Base-by-base conservation (phyloP, 78 protist genomes). In the slime mould (Dictyostelium discoideum) region DNA sequence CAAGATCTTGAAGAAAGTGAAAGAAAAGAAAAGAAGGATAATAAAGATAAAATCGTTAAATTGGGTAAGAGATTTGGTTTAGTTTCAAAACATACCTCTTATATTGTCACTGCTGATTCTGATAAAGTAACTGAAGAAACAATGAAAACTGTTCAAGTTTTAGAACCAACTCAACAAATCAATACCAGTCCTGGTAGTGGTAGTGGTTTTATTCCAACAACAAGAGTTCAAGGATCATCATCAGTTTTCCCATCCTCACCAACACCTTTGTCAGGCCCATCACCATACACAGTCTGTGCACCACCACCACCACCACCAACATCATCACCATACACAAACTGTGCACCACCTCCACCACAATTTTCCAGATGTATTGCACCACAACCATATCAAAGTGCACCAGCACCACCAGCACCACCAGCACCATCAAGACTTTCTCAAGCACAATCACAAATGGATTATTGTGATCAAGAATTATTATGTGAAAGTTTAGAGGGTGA, bases 11-110 rank as follows among this genome's bases (percentile, higher is more conserved):
- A 87, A 79, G 63, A 78, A 29, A n/a, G 39, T 11, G 86, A 77
- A 60, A 39, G 67, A 29, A 69, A 85, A 85, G 18, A 63, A 13
- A 69, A 69, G 42, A 44, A 69, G 16, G 74, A 85, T 26, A 20
- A 84, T 60, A 67, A 89, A 9, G 85, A 90, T 24, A 42, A 57
- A 16, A 90, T 90, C 16, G 74, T 82, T n/a, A 40, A 67, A 29
- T 48, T 90, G 7, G 95, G 88, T 22, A 82, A 82, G 29, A 80
- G 83, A 39, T 90, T 72, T 73, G 80, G 85, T 48, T 54, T 90
- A 14, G 60, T 90, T 50, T 82, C 88, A 74, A 72, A 63, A 39
- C 80, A 90, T 54, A 90, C 95, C 3, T 82, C 88, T 9, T 90
- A 81, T 13, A 46, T 90, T 60, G 95, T 90, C 3, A 85, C 86